These are phyloP conservation scores for Metschnikowia reukaufii DNA, from an alignment of 805 yeast species.

Conservation along the genomic window DNA sequence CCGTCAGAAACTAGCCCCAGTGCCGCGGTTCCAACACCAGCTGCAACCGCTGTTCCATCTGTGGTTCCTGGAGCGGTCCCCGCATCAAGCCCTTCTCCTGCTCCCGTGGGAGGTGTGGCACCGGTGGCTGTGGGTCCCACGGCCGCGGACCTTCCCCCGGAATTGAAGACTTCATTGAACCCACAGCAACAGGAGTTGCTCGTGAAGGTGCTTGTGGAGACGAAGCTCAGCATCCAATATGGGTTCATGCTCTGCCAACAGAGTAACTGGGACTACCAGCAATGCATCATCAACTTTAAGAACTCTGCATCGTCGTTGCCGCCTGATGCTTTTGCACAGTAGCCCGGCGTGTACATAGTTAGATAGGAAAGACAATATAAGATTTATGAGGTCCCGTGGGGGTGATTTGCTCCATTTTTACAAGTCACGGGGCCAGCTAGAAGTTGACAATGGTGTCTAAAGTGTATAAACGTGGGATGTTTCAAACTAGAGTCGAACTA, in stretches of 20 bases:
- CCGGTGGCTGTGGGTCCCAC: slow-evolving; percentile 15
- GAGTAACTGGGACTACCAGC: slow-evolving; percentile 77
- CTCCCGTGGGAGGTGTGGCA: slow-evolving; percentile 5
- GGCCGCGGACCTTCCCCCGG: slow-evolving; percentile 52
- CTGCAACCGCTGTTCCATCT: slow-evolving; percentile 14
- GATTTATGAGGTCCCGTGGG: no score
- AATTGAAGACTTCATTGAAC: slow-evolving; percentile 50
- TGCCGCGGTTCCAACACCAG: slow-evolving; percentile 10
- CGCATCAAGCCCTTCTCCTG: slow-evolving; percentile 9
- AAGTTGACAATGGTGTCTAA: no score
- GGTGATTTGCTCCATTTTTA: no score
- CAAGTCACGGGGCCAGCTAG: no score
- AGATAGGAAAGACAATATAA: not conserved
- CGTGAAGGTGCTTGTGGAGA: slow-evolving; percentile 63
- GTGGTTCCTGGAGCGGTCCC: slow-evolving; percentile 19
- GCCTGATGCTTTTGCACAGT: slow-evolving; percentile 34
- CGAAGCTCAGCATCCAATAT: slow-evolving; percentile 75
- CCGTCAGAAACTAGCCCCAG: slow-evolving; percentile 17
- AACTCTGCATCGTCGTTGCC: slow-evolving; percentile 57
- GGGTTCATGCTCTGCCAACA: slow-evolving; percentile 84
- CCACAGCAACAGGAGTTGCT: slow-evolving; percentile 63
- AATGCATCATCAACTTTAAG: slow-evolving; percentile 68
- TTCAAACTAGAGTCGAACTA: no score
- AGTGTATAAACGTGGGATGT: no score
- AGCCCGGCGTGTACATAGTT: not conserved